Evolutionary conservation across 2,329 filamentous ascomycete genomes (phyloP).

Genomic region (Chaetomium globosum): DNA sequence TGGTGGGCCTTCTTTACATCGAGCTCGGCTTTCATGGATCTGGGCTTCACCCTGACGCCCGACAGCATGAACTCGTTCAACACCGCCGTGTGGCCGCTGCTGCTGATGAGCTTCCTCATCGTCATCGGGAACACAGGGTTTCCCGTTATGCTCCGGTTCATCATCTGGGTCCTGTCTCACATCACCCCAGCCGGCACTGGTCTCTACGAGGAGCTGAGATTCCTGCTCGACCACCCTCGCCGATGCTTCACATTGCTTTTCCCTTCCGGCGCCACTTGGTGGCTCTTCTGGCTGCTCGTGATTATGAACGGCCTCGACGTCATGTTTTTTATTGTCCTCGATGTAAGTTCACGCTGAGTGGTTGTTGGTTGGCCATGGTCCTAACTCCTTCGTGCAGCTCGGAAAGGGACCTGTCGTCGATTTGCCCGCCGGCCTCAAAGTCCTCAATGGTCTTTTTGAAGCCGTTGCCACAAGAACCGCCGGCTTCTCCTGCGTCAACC

Average conservation of each 20-base stretch:
- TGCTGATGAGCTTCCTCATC: conserved; percentile 82
- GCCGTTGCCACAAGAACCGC: conserved; percentile 87
- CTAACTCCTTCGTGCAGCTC: conserved; percentile 54
- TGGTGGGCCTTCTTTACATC: conserved; percentile 96
- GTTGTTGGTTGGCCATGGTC: not conserved
- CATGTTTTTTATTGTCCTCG: conserved; percentile 88
- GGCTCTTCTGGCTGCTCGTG: conserved; percentile 85
- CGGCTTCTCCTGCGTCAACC: conserved; percentile 80
- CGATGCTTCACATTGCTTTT: conserved; percentile 96
- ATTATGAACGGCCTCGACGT: conserved; percentile 82
- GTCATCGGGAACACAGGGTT: conserved; percentile 95
- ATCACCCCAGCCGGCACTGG: conserved; percentile 66
- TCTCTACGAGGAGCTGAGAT: conserved; percentile 85
- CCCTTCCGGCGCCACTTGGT: conserved; percentile 88
- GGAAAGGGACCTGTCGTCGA: conserved; percentile 68
- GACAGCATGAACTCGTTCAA: conserved; percentile 94
- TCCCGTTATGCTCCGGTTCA: conserved; percentile 87
- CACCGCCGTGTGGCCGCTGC: conserved; percentile 70
- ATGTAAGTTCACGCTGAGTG: conserved; percentile 59
- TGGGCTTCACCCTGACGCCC: conserved; percentile 89
- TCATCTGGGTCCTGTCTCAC: conserved; percentile 81
- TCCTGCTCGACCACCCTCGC: conserved; percentile 90
- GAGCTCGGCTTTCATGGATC: conserved; percentile 87
- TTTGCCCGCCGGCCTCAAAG: conserved; percentile 71
- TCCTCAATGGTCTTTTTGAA: conserved; percentile 88